phyloP scores from a whole-genome alignment of 2,329 filamentous ascomycete species.

The Ceratocystis cacaofunesta region DNA sequence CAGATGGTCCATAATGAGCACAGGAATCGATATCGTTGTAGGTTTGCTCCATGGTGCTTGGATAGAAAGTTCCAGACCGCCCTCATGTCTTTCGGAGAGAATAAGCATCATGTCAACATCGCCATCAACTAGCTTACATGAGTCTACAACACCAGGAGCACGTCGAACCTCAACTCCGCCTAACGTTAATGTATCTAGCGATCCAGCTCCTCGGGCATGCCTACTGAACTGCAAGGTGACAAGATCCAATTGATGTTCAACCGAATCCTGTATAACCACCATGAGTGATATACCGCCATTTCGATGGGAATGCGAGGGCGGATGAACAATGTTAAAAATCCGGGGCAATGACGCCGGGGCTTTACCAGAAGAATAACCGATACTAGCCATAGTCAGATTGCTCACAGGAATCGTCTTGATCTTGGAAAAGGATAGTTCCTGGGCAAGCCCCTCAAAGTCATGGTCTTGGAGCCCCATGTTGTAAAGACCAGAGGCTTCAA shows the following conservation, averaged over 20 bases:
- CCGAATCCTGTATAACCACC: constrained; percentile 54
- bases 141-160: constrained; percentile 55
- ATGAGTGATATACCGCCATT: constrained; percentile 40
- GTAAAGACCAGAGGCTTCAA: constrained; percentile 45
- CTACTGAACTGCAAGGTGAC: constrained; percentile 11
- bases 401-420: constrained; percentile 53
- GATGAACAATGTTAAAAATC: constrained; percentile 53
- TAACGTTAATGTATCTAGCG: constrained; percentile 13
- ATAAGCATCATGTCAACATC: constrained; percentile 53
- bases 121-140: constrained; percentile 55
- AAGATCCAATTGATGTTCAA: constrained; percentile 43
- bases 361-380: constrained; percentile 28
- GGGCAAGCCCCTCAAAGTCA: constrained; percentile 54
- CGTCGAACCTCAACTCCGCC: constrained; percentile 36
- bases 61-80: constrained; percentile 51
- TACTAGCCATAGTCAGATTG: constrained; percentile 43
- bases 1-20: constrained; percentile 44
- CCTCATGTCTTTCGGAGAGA: constrained; percentile 49
- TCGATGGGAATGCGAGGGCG: constrained; percentile 39
- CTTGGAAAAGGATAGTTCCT: constrained; percentile 57
- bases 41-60: constrained; percentile 63
- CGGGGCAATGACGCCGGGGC: constrained; percentile 23
- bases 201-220: neutral
- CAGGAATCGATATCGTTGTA: constrained; percentile 49
- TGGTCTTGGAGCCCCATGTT: constrained; percentile 55